A percentile compares a stretch with the other conserved stretches of the same genome.
Conservation (phyloP, 768 basidiomycete species). For the Lentinula boryana region DNA sequence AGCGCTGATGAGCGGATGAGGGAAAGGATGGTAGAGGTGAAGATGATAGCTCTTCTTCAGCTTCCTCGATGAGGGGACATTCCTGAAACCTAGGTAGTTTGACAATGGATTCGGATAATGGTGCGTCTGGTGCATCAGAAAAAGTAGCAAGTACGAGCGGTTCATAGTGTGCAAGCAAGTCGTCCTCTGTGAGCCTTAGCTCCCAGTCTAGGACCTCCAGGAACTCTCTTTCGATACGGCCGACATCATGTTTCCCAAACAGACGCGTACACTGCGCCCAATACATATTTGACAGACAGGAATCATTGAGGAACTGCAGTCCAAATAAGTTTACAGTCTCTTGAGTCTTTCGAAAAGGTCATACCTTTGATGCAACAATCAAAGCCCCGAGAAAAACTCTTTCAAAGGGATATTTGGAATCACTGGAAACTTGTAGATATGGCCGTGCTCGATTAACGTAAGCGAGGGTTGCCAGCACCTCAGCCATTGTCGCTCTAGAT, state of each 20-base stretch:
- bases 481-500: conserved; percentile 66
- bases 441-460: conserved; percentile 74
- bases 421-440: conserved; percentile 72
- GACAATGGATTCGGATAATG: background rate
- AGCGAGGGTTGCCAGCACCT: conserved; percentile 63
- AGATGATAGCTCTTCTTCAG: background rate
- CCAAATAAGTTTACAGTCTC: background rate
- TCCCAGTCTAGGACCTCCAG: conserved; percentile 76
- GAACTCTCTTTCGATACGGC: conserved; percentile 78
- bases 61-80: background rate
- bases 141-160: background rate
- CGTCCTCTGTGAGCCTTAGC: conserved; percentile 56
- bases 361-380: conserved; percentile 80
- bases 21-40: background rate
- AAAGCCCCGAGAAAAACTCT: conserved; percentile 86
- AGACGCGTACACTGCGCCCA: conserved; percentile 81
- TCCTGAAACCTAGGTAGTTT: background rate
- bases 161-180: conserved; percentile 46
- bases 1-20: background rate
- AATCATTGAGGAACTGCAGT: conserved; percentile 76
- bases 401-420: conserved; percentile 72
- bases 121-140: background rate
- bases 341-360: conserved; percentile 1
- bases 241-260: conserved; percentile 75
- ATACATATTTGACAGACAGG: conserved; percentile 83